These are phyloP conservation scores for Cornus florida DNA, from an alignment of 148 eudicot genomes.

Conservation along the genomic window DNA sequence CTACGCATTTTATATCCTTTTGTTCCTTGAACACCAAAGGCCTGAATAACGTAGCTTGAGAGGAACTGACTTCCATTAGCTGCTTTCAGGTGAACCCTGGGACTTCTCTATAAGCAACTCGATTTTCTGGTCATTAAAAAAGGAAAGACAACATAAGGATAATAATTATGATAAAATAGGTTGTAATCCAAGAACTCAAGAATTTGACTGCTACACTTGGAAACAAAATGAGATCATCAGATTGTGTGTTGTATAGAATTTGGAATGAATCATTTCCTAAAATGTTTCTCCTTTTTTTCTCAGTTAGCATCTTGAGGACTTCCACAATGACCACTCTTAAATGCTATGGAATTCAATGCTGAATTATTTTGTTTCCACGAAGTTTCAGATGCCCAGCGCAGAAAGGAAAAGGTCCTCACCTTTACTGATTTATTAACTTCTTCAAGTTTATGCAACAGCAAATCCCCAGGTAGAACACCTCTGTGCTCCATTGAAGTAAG, in stretches of 20 bases:
- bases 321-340: neutral
- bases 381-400: neutral
- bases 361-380: neutral
- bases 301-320: neutral
- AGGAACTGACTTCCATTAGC: constrained; percentile 3
- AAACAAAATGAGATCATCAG: neutral
- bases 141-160: neutral
- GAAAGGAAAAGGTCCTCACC: constrained; percentile 37
- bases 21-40: neutral
- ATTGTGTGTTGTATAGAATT: neutral
- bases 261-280: neutral
- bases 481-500: constrained; percentile 40
- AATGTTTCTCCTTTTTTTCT: neutral
- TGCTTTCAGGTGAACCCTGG: constrained; percentile 23
- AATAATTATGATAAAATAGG: neutral
- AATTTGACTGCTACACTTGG: neutral
- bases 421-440: constrained; percentile 77
- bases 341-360: neutral
- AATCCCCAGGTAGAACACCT: constrained; percentile 45
- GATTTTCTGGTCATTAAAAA: constrained; percentile 55
- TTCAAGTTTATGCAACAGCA: constrained; percentile 59
- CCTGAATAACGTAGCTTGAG: neutral
- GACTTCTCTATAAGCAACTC: constrained; percentile 64
- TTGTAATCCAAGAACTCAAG: neutral
- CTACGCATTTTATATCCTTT: neutral